Evolutionary conservation across 2,329 filamentous ascomycete species (phyloP), one percentile per base, ranked within the genome.

Genomic region (Metarhizium robertsii): DNA sequence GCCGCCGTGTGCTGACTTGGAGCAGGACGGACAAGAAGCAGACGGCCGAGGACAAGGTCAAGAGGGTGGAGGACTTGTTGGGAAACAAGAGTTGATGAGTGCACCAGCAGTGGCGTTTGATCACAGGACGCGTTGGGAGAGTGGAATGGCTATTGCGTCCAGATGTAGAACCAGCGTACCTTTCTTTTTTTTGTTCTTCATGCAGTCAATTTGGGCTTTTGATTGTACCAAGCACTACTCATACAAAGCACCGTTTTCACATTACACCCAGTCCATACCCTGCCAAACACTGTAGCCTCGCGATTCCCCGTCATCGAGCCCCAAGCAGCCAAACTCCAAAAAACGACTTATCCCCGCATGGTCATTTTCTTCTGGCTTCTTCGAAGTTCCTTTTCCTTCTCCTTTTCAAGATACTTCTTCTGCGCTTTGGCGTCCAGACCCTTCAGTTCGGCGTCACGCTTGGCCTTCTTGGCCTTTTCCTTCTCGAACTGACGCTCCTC

Each of bases 21-120:
- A n/a, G 47, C 56, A 87, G 90, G 65, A 95, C 87, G 64, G 91
- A 96, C 68, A 95, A 95, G 79, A 81, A 79, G 68, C 90, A 96
- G 73, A 83, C 83, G 2, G 87, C 88, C 40, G 80, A 85, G 66
- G 88, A 95, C 61, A 96, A 95, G 74, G 88, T 95, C 18, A 78
- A 78, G 71, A 71, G 79, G 52, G 78, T 83, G 4, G 69, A 81
- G 66, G 74, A 75, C 13, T 64, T 83, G n/a, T 64, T 83, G 58
- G 71, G 69, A 1, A 62, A 64, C 25, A 25, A 25, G 25, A 25
- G 25, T 25, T 25, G 25, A 25, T 1, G 25, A 25, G 25, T 4
- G 3, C 25, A 25, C 1, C 25, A 25, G 25, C 25, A 25, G 25
- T 4, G 25, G 25, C 25, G 25, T 25, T 25, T 25, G 25, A 25